Base-by-base conservation (phyloP, 1,139 yeast species). In the Meyerozyma carpophila region DNA sequence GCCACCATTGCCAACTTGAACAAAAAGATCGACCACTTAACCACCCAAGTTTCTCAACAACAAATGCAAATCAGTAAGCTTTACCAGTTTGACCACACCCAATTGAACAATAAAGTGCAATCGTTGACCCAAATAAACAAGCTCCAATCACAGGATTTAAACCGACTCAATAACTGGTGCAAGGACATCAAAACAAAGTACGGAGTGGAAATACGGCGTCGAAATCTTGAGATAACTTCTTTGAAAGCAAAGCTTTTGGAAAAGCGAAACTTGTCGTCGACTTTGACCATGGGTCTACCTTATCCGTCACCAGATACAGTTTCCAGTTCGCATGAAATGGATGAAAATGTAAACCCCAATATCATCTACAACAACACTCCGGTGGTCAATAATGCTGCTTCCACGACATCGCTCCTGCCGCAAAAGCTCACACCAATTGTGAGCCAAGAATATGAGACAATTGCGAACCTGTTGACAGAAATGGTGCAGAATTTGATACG, bases 231-330 rank as follows among this genome's bases (percentile, higher is more conserved):
- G 39, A 67, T 75, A 16, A 65, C 65, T 37, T 62, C 57, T 24
- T 60, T 76, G 43, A 73, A 69, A 44, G 66, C 71, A 44, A 67
- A 65, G 46, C 51, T 77, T 13, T 51, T 73, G 24, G 71, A 68
- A 8, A 61, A 64, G 41, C 59, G 68, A 16, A 63, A 62, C 41
- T 45, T 69, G 13, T 63, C 73, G 1, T 58, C 70, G 1, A 57
- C 66, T 2, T 54, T 63, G 4, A 61, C 64, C 1, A 67, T 57
- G 50, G 73, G 70, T 2, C 47, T 56, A 29, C 50, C 49, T 4
- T 21, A 20, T 8, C 58, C 61, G 2, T 37, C 54, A 11, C 39
- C 51, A 6, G 36, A 38, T 11, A 13, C 40, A 26, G 29, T 11
- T 5, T 44, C 36, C 32, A 41, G 41, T 20, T 27, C 20, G 5